These are phyloP conservation scores for Aureoboletus auriporus DNA, from an alignment of 768 basidiomycete genomes.

Conservation along the genomic window DNA sequence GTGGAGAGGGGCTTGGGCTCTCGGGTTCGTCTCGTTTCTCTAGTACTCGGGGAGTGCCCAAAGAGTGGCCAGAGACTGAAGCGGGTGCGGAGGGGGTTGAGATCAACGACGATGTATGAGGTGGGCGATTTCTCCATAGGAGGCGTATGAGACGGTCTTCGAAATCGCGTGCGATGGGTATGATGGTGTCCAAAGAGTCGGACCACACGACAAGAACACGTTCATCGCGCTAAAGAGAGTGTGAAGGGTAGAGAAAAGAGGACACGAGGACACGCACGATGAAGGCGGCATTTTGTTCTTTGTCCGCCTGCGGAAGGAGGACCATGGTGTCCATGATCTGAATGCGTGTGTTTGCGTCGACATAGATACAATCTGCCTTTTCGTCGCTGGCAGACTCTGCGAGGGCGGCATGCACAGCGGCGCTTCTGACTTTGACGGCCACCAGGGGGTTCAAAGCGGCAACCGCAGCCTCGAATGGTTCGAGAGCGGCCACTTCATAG, in stretches of 20 bases:
- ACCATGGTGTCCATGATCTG: constrained; percentile 80
- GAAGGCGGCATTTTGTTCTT: constrained; percentile 52
- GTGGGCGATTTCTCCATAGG: constrained; percentile 44
- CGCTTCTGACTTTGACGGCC: constrained; percentile 49
- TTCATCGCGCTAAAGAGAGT: constrained; percentile 61
- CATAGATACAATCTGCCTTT: constrained; percentile 36
- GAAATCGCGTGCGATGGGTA: constrained; percentile 46
- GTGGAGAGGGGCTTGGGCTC: constrained; percentile 23
- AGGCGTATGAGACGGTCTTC: constrained; percentile 56
- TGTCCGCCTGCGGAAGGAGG: constrained; percentile 54
- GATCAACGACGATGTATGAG: constrained; percentile 16
- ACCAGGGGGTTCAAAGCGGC: constrained; percentile 51
- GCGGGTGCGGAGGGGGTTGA: constrained; percentile 28
- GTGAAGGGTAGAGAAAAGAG: background rate
- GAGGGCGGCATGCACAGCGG: constrained; percentile 48
- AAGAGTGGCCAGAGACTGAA: constrained; percentile 38
- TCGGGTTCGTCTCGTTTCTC: constrained; percentile 14
- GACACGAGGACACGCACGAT: constrained; percentile 48
- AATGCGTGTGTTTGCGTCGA: constrained; percentile 63
- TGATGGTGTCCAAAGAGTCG: constrained; percentile 72
- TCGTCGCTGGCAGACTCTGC: constrained; percentile 33
- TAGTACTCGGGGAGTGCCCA: constrained; percentile 14
- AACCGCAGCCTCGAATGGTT: constrained; percentile 53
- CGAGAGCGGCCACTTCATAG: constrained; percentile 48
- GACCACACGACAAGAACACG: constrained; percentile 84